phyloP scores from a whole-genome alignment of 1,284 basidiomycete species.

The Cystobasidium sp. region DNA sequence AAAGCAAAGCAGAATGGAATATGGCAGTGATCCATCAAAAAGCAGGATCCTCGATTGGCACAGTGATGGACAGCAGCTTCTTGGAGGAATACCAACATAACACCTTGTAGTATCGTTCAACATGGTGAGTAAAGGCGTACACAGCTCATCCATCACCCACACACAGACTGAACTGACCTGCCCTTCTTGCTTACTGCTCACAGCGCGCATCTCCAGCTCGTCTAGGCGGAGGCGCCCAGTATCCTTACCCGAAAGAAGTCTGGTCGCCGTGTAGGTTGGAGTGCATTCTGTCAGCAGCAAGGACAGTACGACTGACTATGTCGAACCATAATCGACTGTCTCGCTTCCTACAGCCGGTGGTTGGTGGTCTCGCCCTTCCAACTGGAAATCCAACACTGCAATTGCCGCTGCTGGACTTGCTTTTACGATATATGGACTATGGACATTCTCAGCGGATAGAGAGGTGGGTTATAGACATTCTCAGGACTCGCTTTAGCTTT shows the following conservation, averaged over 20 bases:
- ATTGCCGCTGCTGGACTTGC: constrained; percentile 60
- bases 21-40: background rate
- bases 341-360: constrained; percentile 56
- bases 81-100: background rate
- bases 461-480: constrained; percentile 58
- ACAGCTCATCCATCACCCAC: background rate
- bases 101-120: background rate
- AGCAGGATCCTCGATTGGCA: constrained; percentile 10
- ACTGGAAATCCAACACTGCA: constrained; percentile 63
- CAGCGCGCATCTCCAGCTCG: constrained; percentile 63
- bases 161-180: background rate
- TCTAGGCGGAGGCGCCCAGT: constrained; percentile 59
- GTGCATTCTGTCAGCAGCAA: constrained; percentile 6
- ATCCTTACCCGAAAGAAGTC: constrained; percentile 65
- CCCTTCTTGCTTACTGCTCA: constrained; percentile 58
- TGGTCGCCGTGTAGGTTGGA: constrained; percentile 61
- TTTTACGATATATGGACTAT: constrained; percentile 60
- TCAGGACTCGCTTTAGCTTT: background rate
- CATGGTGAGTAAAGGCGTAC: constrained; percentile 22
- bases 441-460: constrained; percentile 60
- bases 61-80: background rate
- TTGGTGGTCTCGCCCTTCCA: constrained; percentile 64
- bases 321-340: background rate
- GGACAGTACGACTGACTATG: background rate
- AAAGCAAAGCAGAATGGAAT: background rate